Evolutionary conservation across 176 grass and related monocot species (phyloP).

Genomic region (Aegilops umbellulata): DNA sequence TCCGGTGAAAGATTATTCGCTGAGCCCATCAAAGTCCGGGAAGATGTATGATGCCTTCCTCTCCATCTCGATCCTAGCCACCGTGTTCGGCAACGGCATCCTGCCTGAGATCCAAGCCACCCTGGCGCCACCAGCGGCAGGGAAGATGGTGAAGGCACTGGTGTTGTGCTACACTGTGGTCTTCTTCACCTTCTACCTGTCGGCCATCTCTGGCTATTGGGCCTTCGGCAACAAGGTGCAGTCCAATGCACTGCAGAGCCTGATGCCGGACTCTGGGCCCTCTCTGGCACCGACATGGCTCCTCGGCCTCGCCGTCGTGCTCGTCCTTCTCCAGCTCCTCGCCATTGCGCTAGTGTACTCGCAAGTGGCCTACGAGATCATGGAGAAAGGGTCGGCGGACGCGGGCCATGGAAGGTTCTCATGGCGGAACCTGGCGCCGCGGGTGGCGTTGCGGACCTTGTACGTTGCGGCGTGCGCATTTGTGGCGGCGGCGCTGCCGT

Average conservation of each 20-base stretch:
- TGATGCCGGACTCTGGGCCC: slow-evolving; percentile 64
- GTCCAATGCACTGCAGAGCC: slow-evolving; percentile 72
- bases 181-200: slow-evolving; percentile 70
- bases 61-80: slow-evolving; percentile 80
- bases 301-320: slow-evolving; percentile 59
- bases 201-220: slow-evolving; percentile 73
- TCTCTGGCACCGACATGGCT: slow-evolving; percentile 75
- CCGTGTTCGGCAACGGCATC: slow-evolving; percentile 85
- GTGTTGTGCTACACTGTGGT: slow-evolving; percentile 52
- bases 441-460: slow-evolving; percentile 54
- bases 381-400: slow-evolving; percentile 89
- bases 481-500: slow-evolving; percentile 76
- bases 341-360: slow-evolving; percentile 88
- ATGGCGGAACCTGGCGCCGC: slow-evolving; percentile 56
- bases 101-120: slow-evolving; percentile 94
- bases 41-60: slow-evolving; percentile 54
- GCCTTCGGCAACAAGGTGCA: slow-evolving; percentile 59
- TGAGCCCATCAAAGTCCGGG: slow-evolving; percentile 60
- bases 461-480: slow-evolving; percentile 56
- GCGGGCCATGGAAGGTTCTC: slow-evolving; percentile 51
- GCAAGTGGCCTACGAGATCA: slow-evolving; percentile 90
- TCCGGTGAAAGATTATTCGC: slow-evolving; percentile 65
- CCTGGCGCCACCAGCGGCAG: slow-evolving; percentile 70
- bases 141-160: slow-evolving; percentile 84
- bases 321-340: slow-evolving; percentile 76